phyloP scores from a whole-genome alignment of 768 basidiomycete genomes.

The Cytidiella melzeri region DNA sequence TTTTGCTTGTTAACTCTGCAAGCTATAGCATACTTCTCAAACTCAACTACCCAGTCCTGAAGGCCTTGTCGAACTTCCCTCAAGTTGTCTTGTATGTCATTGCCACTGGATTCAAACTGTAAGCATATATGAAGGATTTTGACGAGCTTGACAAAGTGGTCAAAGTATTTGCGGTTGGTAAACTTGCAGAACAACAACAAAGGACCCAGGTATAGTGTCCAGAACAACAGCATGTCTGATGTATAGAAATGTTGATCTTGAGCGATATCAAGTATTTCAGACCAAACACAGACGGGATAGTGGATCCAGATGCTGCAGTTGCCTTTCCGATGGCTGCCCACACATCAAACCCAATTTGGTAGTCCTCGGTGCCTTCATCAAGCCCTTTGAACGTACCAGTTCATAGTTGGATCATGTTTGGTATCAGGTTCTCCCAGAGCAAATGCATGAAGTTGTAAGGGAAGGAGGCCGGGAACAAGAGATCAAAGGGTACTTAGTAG shows the following conservation, averaged over 20 bases:
- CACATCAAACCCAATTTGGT: constrained; percentile 25
- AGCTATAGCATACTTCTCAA: constrained; percentile 29
- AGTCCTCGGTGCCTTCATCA: constrained; percentile 20
- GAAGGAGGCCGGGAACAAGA: constrained; percentile 34
- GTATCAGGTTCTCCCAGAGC: constrained; percentile 38
- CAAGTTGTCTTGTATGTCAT: too few species aligned
- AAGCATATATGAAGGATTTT: constrained; percentile 31
- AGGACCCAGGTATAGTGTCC: constrained; percentile 34
- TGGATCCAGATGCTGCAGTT: constrained; percentile 24
- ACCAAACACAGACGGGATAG: constrained; percentile 36
- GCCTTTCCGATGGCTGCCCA: constrained; percentile 38
- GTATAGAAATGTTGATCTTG: constrained; percentile 23
- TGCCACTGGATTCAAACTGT: constrained; percentile 28
- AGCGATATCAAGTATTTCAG: constrained; percentile 29
- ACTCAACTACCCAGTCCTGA: constrained; percentile 31
- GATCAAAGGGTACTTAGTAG: constrained; percentile 27
- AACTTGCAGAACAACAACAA: constrained; percentile 32
- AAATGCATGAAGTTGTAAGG: constrained; percentile 49
- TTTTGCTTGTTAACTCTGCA: not conserved
- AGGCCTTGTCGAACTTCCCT: constrained; percentile 26
- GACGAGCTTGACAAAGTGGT: constrained; percentile 37
- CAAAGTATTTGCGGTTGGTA: constrained; percentile 27
- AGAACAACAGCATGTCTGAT: constrained; percentile 36
- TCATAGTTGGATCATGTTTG: constrained; percentile 36
- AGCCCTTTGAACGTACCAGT: constrained; percentile 36